phyloP scores from a whole-genome alignment of 2,329 filamentous ascomycete genomes.

The Fusarium tupiense region DNA sequence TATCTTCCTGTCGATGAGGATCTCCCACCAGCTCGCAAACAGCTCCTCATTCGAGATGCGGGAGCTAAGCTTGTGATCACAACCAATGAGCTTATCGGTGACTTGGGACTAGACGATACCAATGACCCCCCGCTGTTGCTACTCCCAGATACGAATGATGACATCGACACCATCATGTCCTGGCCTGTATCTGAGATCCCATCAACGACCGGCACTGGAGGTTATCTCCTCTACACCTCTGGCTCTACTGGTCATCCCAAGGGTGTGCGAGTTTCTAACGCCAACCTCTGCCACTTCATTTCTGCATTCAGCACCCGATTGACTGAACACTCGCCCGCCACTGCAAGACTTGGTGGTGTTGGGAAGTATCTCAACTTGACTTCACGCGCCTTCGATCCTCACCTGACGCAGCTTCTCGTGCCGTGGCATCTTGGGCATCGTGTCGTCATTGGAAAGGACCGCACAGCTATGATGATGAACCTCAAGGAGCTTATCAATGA shows the following conservation, averaged over 20 bases:
- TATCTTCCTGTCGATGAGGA: slow-evolving; percentile 15
- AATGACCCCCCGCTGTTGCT: background rate
- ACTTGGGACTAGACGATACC: background rate
- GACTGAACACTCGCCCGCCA: background rate
- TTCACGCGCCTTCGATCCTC: slow-evolving; percentile 20
- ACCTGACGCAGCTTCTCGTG: slow-evolving; percentile 16
- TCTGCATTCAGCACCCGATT: slow-evolving; percentile 5
- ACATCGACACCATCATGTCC: fast-evolving
- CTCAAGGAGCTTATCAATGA: slow-evolving; percentile 15
- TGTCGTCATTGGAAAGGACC: slow-evolving; percentile 6
- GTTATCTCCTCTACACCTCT: slow-evolving; percentile 27
- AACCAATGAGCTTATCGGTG: background rate
- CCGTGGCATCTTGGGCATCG: slow-evolving; percentile 17
- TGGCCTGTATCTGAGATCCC: background rate
- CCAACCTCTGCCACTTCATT: slow-evolving; percentile 15
- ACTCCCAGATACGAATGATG: background rate
- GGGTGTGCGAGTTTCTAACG: slow-evolving; percentile 17
- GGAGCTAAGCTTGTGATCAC: slow-evolving; percentile 8
- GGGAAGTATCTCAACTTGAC: slow-evolving; percentile 29
- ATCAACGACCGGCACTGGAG: background rate
- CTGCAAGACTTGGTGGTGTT: background rate
- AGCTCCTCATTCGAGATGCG: slow-evolving; percentile 15
- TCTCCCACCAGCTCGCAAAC: slow-evolving; percentile 1
- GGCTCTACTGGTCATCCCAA: slow-evolving; percentile 23
- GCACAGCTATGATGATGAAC: background rate